Evolutionary conservation across 345 rosid species (phyloP).

Genomic region (Arabis alpina): DNA sequence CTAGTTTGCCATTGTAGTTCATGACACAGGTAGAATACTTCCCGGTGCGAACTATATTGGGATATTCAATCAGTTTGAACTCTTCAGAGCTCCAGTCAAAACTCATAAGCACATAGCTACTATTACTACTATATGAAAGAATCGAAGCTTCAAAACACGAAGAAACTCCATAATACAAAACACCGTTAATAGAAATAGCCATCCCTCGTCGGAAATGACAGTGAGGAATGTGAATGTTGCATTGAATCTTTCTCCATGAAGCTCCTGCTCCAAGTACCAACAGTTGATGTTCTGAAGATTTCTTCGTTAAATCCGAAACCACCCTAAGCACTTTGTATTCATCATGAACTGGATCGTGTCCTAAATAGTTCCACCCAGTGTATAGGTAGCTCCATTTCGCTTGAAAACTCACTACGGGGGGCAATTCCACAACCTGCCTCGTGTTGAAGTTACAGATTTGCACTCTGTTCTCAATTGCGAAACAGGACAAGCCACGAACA

Average conservation of each 20-base stretch:
- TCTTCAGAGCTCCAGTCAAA: slow-evolving; percentile 16
- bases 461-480: neutral
- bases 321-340: slow-evolving; percentile 22
- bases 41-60: no score
- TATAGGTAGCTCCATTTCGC: no score
- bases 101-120: neutral
- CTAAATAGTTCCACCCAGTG: neutral
- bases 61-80: neutral
- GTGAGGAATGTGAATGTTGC: slow-evolving; percentile 3
- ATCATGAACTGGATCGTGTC: slow-evolving; percentile 9
- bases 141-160: no score
- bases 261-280: slow-evolving; percentile 25
- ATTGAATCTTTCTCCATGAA: slow-evolving; percentile 18
- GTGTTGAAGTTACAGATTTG: neutral
- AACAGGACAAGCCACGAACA: slow-evolving; percentile 3
- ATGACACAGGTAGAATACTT: no score
- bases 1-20: neutral
- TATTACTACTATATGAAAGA: neutral
- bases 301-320: neutral
- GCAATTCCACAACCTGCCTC: slow-evolving; percentile 11
- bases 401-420: neutral
- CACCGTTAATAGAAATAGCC: no score
- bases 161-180: neutral
- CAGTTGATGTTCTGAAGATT: neutral
- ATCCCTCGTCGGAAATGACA: no score